These are phyloP conservation scores for Aureobasidium sp. DNA, from an alignment of 2,329 filamentous ascomycete species.

Conservation along the genomic window DNA sequence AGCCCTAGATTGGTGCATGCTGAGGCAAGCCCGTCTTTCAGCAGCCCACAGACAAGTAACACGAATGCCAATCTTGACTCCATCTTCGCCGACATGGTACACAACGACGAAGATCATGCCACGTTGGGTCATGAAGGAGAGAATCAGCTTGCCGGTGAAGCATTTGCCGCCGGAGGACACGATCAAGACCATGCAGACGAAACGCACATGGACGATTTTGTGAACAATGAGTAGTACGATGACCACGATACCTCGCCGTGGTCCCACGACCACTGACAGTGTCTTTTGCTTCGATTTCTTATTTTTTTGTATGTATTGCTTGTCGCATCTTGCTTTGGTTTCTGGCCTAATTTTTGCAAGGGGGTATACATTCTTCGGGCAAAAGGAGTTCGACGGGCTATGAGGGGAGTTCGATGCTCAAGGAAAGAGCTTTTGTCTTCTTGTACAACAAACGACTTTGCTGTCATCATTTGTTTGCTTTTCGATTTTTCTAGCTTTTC, in stretches of 20 bases:
- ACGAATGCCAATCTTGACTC: constrained; percentile 22
- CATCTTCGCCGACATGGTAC: constrained; percentile 29
- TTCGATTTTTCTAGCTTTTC: neutral
- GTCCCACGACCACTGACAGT: neutral
- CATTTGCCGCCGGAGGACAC: constrained; percentile 8
- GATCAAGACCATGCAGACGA: constrained; percentile 6
- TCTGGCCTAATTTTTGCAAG: neutral
- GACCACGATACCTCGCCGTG: neutral
- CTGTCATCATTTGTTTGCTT: neutral
- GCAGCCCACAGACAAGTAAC: constrained; percentile 22
- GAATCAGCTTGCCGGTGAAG: constrained; percentile 8
- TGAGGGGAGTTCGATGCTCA: neutral
- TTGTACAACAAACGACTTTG: neutral
- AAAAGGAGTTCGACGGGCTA: neutral
- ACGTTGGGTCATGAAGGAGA: neutral
- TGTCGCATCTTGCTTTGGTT: neutral
- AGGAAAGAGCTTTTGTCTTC: neutral
- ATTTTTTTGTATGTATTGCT: neutral
- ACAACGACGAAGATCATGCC: constrained; percentile 20
- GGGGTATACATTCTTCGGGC: neutral
- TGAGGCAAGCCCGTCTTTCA: constrained; percentile 12
- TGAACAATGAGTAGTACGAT: constrained; percentile 5
- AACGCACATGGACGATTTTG: constrained; percentile 10
- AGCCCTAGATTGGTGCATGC: constrained; percentile 4
- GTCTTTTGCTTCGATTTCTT: neutral